Evolutionary conservation across 306 rosid species (phyloP), one percentile per base, ranked within the genome.

Genomic region (Sophora flavescens): DNA sequence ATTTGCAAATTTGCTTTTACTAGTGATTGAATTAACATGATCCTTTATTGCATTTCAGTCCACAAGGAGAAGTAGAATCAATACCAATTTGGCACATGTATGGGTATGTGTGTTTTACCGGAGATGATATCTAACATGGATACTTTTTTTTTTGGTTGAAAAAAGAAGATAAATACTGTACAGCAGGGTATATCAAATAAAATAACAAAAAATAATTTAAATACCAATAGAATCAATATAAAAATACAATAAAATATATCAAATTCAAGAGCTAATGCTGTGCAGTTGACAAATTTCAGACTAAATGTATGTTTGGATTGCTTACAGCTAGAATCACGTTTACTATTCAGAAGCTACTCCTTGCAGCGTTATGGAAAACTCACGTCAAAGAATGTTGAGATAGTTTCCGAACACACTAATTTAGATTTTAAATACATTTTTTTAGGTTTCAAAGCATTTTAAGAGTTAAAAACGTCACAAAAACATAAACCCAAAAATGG

Each of bases 1-100:
- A 33, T 48, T 33, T 15, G 32, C 58, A 70, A 62, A 17, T 62
- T 32, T 11, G 10, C 35, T 10, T 47, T 65, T 52, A 50, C 52
- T 62, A 17, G 79, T 33, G 18, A 59, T 15, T 30, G 54, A 72
- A 47, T 8, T 35, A 33, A 51, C 13, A 52, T 51, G 17, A 69
- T 32, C 52, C 30, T 14, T 44, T 66, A 44, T 12, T 61, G 6
- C 65, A 32, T 42, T 48, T 48, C 17, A 41, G 75, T 17, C 15
- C 48, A 35, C 12, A 70, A 8, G 11, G 4, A 22, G 30, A 4
- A 38, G 50, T 38, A 38, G 22, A 36, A 59, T 59, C 16, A 72
- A 30, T 42, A 58, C 30, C 58, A 8, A 12, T 59, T 47, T 14
- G 11, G 10, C 50, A 32, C 26, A 32, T 7, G 30, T 8, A 57